phyloP scores from a whole-genome alignment of 345 rosid genomes.

The Arabis hirsuta region DNA sequence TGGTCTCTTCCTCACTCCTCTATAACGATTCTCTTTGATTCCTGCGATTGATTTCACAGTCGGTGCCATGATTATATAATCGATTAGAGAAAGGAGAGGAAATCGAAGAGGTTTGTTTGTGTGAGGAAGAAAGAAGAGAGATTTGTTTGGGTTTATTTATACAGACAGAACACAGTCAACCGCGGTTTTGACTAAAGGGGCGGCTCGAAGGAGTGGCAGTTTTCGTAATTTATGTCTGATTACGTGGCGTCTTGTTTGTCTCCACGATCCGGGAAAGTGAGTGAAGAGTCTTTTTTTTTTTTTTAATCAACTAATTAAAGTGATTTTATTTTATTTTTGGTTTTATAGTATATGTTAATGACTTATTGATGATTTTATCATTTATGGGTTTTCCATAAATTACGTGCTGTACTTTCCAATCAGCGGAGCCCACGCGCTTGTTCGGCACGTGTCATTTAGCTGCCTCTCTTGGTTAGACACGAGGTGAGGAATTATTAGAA shows the following conservation, averaged over 20 bases:
- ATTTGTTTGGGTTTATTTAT: constrained; percentile 20
- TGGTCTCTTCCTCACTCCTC: constrained; percentile 92
- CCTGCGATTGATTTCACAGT: constrained; percentile 46
- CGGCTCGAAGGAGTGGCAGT: constrained; percentile 36
- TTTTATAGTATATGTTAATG: background rate
- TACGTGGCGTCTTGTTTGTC: constrained; percentile 39
- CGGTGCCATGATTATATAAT: constrained; percentile 68
- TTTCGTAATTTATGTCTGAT: background rate
- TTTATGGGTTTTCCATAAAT: background rate
- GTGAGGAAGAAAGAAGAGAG: background rate
- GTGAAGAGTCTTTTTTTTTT: background rate
- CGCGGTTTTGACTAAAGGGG: constrained; percentile 44
- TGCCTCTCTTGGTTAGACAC: background rate
- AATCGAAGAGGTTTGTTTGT: background rate
- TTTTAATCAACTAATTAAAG: background rate
- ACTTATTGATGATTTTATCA: background rate
- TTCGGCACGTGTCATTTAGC: constrained; percentile 20
- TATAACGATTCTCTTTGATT: constrained; percentile 49
- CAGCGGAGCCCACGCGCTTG: constrained; percentile 24
- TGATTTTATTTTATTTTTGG: background rate
- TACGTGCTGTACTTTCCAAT: background rate
- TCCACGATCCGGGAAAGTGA: constrained; percentile 33
- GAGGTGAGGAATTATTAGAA: background rate
- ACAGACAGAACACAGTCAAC: constrained; percentile 25
- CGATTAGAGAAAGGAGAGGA: background rate